Conservation (phyloP, 768 basidiomycete genomes). For the Pilatotrama ljubarskyi region DNA sequence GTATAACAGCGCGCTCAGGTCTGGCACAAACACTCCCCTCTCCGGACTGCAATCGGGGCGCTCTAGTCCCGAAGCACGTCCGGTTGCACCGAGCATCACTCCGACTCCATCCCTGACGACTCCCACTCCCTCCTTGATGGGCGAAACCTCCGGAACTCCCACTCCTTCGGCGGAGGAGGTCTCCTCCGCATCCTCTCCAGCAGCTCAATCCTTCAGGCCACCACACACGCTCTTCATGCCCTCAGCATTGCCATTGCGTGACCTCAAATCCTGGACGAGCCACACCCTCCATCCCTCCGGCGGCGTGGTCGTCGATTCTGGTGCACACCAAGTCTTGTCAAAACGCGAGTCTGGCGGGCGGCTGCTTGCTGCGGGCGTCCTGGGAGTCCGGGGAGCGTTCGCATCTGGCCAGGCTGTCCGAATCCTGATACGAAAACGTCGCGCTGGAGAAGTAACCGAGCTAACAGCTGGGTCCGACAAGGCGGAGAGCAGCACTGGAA, state of each 20-base stretch:
- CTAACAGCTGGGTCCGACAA: slow-evolving; percentile 18
- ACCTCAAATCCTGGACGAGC: slow-evolving; percentile 96
- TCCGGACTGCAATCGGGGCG: slow-evolving; percentile 31
- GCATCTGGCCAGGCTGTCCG: slow-evolving; percentile 94
- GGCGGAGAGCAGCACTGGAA: slow-evolving; percentile 9
- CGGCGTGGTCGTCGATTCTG: slow-evolving; percentile 82
- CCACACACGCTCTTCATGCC: slow-evolving; percentile 89
- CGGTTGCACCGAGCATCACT: slow-evolving; percentile 2
- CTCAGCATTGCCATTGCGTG: slow-evolving; percentile 67
- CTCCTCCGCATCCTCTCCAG: slow-evolving; percentile 4
- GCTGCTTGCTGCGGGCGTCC: slow-evolving; percentile 88
- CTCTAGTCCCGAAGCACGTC: slow-evolving; percentile 19
- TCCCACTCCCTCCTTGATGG: slow-evolving; percentile 10
- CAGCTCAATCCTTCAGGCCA: slow-evolving; percentile 38
- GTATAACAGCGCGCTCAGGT: slow-evolving; percentile 55
- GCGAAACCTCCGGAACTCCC: slow-evolving; percentile 8
- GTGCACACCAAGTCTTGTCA: slow-evolving; percentile 85
- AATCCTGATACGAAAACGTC: slow-evolving; percentile 58
- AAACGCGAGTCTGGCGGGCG: slow-evolving; percentile 87
- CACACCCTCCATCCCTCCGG: slow-evolving; percentile 92
- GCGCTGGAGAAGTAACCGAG: slow-evolving; percentile 26
- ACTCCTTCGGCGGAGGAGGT: slow-evolving; percentile 11
- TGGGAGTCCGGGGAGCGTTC: slow-evolving; percentile 84
- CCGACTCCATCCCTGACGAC: slow-evolving; percentile 23
- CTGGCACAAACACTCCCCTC: slow-evolving; percentile 38